phyloP scores from a whole-genome alignment of 2,329 filamentous ascomycete species.

The Grosmannia serpens region DNA sequence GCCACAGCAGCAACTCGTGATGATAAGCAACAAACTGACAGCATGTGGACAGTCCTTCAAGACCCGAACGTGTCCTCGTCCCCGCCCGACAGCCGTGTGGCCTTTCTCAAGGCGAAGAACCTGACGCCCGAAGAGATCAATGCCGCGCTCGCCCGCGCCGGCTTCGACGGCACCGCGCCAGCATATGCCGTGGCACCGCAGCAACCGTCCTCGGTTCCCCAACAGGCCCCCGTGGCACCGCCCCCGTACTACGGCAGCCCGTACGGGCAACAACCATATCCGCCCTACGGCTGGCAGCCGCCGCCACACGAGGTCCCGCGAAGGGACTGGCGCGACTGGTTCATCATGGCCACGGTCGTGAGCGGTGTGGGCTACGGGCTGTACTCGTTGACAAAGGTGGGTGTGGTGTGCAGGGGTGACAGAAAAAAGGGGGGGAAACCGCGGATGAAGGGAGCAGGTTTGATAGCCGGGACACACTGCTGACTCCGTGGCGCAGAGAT shows the following conservation, averaged over 20 bases:
- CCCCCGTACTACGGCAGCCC: conserved; percentile 35
- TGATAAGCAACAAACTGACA: not conserved
- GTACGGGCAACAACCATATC: conserved; percentile 30
- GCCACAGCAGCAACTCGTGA: not conserved
- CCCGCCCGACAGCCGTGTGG: conserved; percentile 82
- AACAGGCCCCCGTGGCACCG: conserved; percentile 19
- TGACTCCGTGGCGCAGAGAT: conserved; percentile 47
- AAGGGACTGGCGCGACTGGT: conserved; percentile 96
- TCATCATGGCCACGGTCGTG: conserved; percentile 96
- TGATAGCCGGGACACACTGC: not conserved
- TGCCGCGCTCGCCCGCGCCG: conserved; percentile 64
- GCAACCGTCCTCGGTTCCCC: conserved; percentile 18
- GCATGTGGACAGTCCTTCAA: conserved; percentile 59
- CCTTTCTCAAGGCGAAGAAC: conserved; percentile 93
- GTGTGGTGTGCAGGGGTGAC: not conserved
- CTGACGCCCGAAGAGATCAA: conserved; percentile 93
- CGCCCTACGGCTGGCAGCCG: conserved; percentile 44
- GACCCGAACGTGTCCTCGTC: conserved; percentile 85
- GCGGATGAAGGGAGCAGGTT: not conserved
- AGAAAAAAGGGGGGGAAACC: not conserved
- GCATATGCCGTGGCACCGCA: conserved; percentile 24
- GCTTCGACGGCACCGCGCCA: conserved; percentile 33
- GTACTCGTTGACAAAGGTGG: conserved; percentile 75
- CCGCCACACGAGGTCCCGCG: conserved; percentile 50
- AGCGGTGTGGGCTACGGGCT: conserved; percentile 81